phyloP scores from a whole-genome alignment of 1,284 basidiomycete genomes.

The Cryptococcus neoformans region DNA sequence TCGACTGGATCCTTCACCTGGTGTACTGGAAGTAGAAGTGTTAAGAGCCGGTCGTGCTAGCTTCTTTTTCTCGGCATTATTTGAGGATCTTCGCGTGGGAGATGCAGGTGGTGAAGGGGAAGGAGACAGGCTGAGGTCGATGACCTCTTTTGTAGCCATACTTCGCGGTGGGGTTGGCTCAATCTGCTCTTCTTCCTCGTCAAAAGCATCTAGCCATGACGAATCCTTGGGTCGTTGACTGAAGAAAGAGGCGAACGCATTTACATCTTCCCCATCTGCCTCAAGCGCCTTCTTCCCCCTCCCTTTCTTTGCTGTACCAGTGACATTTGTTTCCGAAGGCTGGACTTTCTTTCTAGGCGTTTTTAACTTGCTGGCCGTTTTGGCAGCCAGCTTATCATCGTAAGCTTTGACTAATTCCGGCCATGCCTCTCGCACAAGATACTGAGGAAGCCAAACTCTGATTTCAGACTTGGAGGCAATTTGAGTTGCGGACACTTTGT shows the following conservation, averaged over 20 bases:
- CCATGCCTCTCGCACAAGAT: constrained; percentile 34
- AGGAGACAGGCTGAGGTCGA: constrained; percentile 5
- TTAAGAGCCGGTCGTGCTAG: constrained; percentile 2
- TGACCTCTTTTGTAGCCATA: background rate
- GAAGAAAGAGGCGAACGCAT: constrained; percentile 18
- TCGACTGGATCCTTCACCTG: background rate
- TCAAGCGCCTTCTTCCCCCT: constrained; percentile 3
- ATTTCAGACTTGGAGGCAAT: constrained; percentile 15
- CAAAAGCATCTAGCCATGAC: background rate
- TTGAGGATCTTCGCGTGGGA: background rate
- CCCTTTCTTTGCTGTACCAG: background rate
- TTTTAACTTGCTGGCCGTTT: constrained; percentile 8
- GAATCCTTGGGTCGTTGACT: background rate
- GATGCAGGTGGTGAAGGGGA: constrained; percentile 4
- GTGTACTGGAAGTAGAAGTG: background rate
- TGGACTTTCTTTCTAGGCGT: constrained; percentile 11
- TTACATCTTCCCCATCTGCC: constrained; percentile 7
- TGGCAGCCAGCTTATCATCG: constrained; percentile 23
- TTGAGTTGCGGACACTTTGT: background rate
- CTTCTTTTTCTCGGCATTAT: constrained; percentile 1
- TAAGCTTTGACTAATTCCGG: constrained; percentile 24
- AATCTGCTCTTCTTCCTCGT: constrained; percentile 8
- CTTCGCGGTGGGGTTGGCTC: background rate
- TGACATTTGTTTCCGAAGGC: background rate
- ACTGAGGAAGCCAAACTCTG: constrained; percentile 33